A percentile compares a stretch with the other conserved stretches of the same genome.
Evolutionary conservation across 345 rosid species (phyloP).

Genomic region (Populus davidiana): DNA sequence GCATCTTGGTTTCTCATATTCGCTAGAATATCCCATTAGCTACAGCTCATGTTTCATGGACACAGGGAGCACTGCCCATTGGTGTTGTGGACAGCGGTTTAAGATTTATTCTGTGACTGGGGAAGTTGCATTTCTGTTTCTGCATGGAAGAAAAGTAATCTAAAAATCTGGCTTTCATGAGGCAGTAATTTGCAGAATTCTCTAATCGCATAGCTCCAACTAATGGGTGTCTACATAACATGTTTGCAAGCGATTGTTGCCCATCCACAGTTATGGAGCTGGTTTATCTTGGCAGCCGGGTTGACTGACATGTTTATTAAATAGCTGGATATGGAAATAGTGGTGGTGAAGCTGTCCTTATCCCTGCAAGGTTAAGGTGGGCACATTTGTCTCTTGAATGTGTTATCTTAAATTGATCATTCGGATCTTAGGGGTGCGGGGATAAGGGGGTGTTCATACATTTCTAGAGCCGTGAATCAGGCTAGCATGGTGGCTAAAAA

Average conservation of each 20-base stretch:
- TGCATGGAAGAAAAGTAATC: neutral
- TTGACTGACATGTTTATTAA: slow-evolving; percentile 57
- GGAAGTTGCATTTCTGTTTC: neutral
- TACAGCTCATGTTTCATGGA: slow-evolving; percentile 44
- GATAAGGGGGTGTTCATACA: slow-evolving; percentile 59
- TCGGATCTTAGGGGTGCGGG: slow-evolving; percentile 75
- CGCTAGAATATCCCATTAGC: slow-evolving; percentile 21
- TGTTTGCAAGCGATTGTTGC: slow-evolving; percentile 44
- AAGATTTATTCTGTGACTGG: slow-evolving; percentile 9
- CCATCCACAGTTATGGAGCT: slow-evolving; percentile 83
- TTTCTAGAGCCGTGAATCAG: slow-evolving; percentile 10
- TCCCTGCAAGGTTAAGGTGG: slow-evolving; percentile 99
- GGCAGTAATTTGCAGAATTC: slow-evolving; percentile 24
- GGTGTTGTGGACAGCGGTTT: slow-evolving; percentile 10
- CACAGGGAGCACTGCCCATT: slow-evolving; percentile 24
- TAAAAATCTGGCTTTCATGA: slow-evolving; percentile 16
- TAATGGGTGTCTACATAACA: slow-evolving; percentile 45
- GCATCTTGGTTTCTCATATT: slow-evolving; percentile 28
- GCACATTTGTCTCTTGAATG: slow-evolving; percentile 84
- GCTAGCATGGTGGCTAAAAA: neutral
- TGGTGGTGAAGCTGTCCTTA: slow-evolving; percentile 63
- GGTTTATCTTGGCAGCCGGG: slow-evolving; percentile 84
- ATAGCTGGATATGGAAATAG: slow-evolving; percentile 38
- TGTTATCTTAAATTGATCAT: slow-evolving; percentile 68
- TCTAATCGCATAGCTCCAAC: slow-evolving; percentile 32